Evolutionary conservation across 2,329 filamentous ascomycete genomes (phyloP).

Genomic region (Thielaviopsis punctulata): DNA sequence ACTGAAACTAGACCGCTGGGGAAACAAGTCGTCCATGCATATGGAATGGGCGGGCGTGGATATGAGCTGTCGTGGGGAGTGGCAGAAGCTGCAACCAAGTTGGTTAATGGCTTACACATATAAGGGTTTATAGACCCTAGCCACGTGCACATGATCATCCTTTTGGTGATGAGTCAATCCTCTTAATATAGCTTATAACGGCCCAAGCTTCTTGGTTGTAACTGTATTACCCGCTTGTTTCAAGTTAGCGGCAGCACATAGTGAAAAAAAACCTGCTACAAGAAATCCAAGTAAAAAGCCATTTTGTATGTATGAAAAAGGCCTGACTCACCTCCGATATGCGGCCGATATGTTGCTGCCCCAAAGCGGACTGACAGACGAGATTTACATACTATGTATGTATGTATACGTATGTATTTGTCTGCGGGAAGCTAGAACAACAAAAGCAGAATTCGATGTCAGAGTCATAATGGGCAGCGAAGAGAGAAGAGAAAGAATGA

Average conservation of each 20-base stretch:
- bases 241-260: not conserved
- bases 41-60: constrained; percentile 43
- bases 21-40: constrained; percentile 30
- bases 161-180: too few relatives aligned
- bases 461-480: too few relatives aligned
- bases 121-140: not conserved
- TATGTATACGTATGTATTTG: too few relatives aligned
- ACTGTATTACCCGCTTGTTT: not conserved
- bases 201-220: not conserved
- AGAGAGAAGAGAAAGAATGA: too few relatives aligned
- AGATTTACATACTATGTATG: too few relatives aligned
- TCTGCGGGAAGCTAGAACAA: too few relatives aligned
- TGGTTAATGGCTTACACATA: constrained; percentile 18
- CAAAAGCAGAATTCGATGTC: too few relatives aligned
- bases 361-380: not conserved
- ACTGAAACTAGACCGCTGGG: constrained; percentile 22
- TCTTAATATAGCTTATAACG: not conserved
- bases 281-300: too few relatives aligned
- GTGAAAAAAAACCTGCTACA: not conserved
- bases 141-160: too few relatives aligned
- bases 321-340: not conserved
- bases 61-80: constrained; percentile 45
- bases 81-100: constrained; percentile 28
- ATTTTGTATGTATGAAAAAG: too few relatives aligned
- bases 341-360: not conserved